These are phyloP conservation scores for Lablab purpureus DNA, from an alignment of 306 rosid species.

Conservation along the genomic window DNA sequence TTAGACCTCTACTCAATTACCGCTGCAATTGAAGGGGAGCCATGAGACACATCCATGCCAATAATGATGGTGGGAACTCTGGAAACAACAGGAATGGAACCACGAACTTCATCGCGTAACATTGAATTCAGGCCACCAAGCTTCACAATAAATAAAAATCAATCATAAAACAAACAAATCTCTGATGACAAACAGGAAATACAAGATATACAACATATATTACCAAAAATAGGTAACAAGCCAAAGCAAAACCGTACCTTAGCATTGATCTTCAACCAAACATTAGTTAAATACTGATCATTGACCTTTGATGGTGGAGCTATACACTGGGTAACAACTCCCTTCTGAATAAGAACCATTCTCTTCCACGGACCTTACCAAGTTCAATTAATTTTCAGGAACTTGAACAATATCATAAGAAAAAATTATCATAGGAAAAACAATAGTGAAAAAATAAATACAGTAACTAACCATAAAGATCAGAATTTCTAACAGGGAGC, in stretches of 20 bases:
- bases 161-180: no score
- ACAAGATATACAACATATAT: background rate
- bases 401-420: no score
- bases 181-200: background rate
- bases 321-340: constrained; percentile 86
- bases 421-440: background rate
- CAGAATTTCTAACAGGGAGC: constrained; percentile 88
- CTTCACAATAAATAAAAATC: no score
- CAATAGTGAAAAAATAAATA: background rate
- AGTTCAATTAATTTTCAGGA: constrained; percentile 1
- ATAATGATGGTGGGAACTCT: no score
- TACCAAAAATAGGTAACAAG: background rate
- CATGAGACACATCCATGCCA: no score
- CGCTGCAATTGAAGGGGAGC: no score
- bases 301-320: constrained; percentile 81
- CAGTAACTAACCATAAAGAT: no score
- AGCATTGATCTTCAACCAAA: constrained; percentile 84
- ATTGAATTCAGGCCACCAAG: no score
- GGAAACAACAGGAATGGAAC: no score
- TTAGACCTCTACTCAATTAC: no score
- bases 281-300: constrained; percentile 89
- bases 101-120: no score
- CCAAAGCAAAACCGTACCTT: constrained; percentile 57
- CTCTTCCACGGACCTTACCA: constrained; percentile 91
- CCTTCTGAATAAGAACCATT: constrained; percentile 74